phyloP scores from a whole-genome alignment of 352 stramenopile genomes.

The Globisporangium cederbergense region DNA sequence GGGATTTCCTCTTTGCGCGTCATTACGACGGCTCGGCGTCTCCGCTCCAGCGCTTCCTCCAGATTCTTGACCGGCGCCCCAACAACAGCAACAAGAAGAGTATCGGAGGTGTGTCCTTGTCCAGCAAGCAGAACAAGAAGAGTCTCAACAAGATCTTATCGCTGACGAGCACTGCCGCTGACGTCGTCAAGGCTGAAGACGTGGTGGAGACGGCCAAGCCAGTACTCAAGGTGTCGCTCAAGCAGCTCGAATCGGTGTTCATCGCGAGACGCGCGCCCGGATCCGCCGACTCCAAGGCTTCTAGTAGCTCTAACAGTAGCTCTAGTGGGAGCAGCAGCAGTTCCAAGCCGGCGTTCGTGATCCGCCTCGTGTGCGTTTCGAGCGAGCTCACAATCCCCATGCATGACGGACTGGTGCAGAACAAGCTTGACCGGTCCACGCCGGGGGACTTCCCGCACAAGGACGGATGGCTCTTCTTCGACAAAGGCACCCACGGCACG shows the following conservation, averaged over 20 bases:
- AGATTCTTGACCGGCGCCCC: background rate
- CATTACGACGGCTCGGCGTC: constrained; percentile 7
- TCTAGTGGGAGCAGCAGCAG: background rate
- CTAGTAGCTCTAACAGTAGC: background rate
- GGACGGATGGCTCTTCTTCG: constrained; percentile 15
- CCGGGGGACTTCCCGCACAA: constrained; percentile 10
- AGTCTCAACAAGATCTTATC: background rate
- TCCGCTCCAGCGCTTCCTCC: constrained; percentile 6
- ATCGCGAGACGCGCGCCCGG: background rate
- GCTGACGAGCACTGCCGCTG: background rate
- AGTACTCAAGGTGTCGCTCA: background rate
- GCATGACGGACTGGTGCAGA: constrained; percentile 7
- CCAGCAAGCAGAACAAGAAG: background rate
- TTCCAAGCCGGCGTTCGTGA: background rate
- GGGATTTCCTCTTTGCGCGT: constrained; percentile 12
- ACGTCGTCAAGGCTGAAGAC: background rate
- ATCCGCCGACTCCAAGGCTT: background rate
- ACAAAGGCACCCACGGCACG: background rate
- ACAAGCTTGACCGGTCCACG: constrained; percentile 6
- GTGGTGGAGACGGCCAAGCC: background rate
- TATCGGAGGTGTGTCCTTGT: background rate
- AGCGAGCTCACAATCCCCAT: constrained; percentile 5
- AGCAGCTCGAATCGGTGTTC: constrained; percentile 2
- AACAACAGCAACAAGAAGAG: background rate
- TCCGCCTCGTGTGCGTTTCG: constrained; percentile 13